phyloP scores from a whole-genome alignment of 202 grass and related monocot species.

The Thinopyrum obtusiflorum region DNA sequence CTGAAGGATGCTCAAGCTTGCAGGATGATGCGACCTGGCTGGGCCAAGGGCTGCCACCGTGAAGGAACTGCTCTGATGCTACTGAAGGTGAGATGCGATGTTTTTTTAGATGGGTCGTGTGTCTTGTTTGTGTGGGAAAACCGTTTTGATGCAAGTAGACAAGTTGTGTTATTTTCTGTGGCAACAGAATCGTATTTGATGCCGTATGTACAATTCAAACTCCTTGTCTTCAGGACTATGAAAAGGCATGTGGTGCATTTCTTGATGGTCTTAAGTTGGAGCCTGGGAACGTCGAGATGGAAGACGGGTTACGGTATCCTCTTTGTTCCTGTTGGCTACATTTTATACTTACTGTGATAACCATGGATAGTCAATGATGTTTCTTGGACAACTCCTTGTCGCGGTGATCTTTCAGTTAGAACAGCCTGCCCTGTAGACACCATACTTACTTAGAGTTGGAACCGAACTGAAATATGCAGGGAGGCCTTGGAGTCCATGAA shows the following conservation, averaged over 20 bases:
- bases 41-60: slow-evolving; percentile 1
- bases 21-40: slow-evolving; percentile 15
- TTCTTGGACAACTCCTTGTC: neutral
- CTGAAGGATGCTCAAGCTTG: slow-evolving; percentile 10
- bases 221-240: slow-evolving; percentile 1
- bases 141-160: neutral
- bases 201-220: neutral
- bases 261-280: neutral
- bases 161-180: neutral
- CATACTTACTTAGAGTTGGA: neutral
- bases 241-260: slow-evolving; percentile 18
- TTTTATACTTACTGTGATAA: neutral
- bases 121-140: neutral
- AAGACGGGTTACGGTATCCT: slow-evolving; percentile 2
- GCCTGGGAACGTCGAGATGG: neutral
- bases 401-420: neutral
- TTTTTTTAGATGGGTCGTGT: neutral
- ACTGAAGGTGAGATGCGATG: neutral
- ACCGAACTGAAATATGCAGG: neutral
- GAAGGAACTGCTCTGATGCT: slow-evolving; percentile 17
- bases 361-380: neutral
- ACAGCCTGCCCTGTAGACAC: neutral
- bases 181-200: neutral
- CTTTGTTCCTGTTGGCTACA: neutral
- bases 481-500: slow-evolving; percentile 12